phyloP scores from a whole-genome alignment of 148 eudicot species.

The Heliamphora exappendiculata region DNA sequence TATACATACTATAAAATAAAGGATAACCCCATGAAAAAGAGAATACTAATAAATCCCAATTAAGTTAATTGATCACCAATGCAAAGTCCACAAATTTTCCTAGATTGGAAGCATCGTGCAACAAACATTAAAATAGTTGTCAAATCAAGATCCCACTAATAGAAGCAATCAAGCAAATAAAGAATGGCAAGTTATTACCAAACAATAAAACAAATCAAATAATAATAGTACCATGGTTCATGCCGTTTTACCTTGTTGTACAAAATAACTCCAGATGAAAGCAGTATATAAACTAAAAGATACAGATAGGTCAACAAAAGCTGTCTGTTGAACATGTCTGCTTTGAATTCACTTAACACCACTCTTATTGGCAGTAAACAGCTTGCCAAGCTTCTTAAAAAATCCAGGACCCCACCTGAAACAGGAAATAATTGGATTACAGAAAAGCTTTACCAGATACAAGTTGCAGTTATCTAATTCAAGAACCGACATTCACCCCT shows the following conservation, averaged over 20 bases:
- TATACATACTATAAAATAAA: background rate
- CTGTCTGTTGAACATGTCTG: conserved; percentile 14
- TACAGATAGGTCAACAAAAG: conserved; percentile 42
- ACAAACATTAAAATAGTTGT: background rate
- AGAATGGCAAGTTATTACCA: too few relatives aligned
- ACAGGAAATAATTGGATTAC: background rate
- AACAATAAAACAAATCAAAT: background rate
- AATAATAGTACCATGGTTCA: background rate
- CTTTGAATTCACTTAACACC: background rate
- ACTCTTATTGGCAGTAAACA: background rate
- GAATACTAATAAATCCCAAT: background rate
- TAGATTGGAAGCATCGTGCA: background rate
- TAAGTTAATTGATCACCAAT: background rate
- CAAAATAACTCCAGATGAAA: conserved; percentile 82
- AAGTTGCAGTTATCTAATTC: background rate
- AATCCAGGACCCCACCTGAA: background rate
- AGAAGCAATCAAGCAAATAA: too few relatives aligned
- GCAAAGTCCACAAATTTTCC: background rate
- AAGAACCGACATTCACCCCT: background rate
- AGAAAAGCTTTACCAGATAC: background rate
- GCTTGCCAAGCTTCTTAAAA: conserved; percentile 8
- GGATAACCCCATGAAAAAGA: background rate
- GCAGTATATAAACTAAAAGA: conserved; percentile 66
- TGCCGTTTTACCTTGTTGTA: conserved; percentile 65
- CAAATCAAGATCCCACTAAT: too few relatives aligned